Evolutionary conservation across 2,329 filamentous ascomycete species (phyloP), one percentile per base, ranked within the genome.

Genomic region (Penicillium sp.): DNA sequence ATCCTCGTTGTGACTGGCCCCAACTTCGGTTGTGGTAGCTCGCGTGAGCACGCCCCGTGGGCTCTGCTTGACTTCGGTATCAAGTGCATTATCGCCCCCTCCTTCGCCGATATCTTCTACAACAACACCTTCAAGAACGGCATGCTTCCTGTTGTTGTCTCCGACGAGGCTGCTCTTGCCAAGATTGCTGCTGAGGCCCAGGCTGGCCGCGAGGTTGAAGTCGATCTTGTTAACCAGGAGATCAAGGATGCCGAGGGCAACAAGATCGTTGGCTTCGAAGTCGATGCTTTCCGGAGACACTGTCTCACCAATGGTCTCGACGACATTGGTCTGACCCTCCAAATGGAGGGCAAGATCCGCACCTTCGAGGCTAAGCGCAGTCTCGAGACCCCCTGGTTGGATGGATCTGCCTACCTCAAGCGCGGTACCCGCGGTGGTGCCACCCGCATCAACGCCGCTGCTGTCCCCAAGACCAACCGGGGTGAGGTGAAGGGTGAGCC

Each of bases 61-160:
- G 93, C 94, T 6, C 84, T 97, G 23, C 86, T 96, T 54, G 94
- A 97, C 77, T 97, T 97, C 67, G 94, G 94, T 64, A 96, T 99
- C 79, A 90, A 89, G 72, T 93, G 89, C 73, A 83, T 97, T 68
- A 96, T 97, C 65, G 94, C 93, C 1, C 90, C 91, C 1, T 92
- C 89, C 1, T 90, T 85, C 64, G 89, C 89, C 55, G 91, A 96
- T 70, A 99, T 99, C 75, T 97, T 97, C 85, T 95, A 93, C 85
- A 97, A 96, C 85, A 99, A 99, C 82, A 94, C 89, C n/a, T 97
- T 97, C 85, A 97, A 99, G 84, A 99, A 99, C 80, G 93, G 93
- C 79, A 97, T 97, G 94, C 81, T 97, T 60, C 92, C 93, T 46
- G 85, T 97, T 58, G 77, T 82, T 56, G 89, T 97, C 70, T 78